Evolutionary conservation across 2,329 filamentous ascomycete genomes (phyloP), one percentile per base, ranked within the genome.

Genomic region (Ilyonectria mors-panacis): DNA sequence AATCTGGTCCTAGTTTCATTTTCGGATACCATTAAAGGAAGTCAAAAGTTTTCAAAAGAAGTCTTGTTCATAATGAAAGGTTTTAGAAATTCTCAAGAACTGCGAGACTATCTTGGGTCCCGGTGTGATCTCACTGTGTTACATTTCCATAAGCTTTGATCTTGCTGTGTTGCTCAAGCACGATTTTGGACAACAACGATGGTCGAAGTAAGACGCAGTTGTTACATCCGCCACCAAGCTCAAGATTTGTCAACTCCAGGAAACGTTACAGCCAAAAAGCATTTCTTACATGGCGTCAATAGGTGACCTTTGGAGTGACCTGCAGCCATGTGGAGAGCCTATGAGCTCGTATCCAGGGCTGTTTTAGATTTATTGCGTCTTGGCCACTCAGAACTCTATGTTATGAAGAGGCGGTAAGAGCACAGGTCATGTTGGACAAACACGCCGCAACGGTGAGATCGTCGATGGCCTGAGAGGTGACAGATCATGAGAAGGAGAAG

Each of bases 11-110:
- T 62, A 62, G n/a, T 70, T 66, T 66, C 63, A 61, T 66, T 67
- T 70, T 68, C 65, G 73, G 71, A 75, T 75, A 75, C 71, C 65
- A 74, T 68, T 64, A 50, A 73, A 48, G 69, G 64, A 65, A 61
- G 55, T 60, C 50, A 70, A 75, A 75, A 75, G 68, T 74, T 73
- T 67, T 60, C 61, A 35, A 65, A 65, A 35, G 30, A 26, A 21
- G 55, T 21, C 35, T 53, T 33, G 28, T 39, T 28, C 21, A 50
- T 58, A 53, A 35, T 63, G 54, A 23, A 33, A 61, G 10, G 54
- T 61, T 66, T 66, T 60, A 71, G 57, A 56, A 19, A 44, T 28
- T 51, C 21, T 5, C 6, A 23, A 30, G 57, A 44, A 21, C 17
- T 44, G 13, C 12, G 45, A 19, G 19, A 53, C n/a, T 8, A 15